phyloP scores from a whole-genome alignment of 306 rosid species.

The Styphnolobium japonicum region DNA sequence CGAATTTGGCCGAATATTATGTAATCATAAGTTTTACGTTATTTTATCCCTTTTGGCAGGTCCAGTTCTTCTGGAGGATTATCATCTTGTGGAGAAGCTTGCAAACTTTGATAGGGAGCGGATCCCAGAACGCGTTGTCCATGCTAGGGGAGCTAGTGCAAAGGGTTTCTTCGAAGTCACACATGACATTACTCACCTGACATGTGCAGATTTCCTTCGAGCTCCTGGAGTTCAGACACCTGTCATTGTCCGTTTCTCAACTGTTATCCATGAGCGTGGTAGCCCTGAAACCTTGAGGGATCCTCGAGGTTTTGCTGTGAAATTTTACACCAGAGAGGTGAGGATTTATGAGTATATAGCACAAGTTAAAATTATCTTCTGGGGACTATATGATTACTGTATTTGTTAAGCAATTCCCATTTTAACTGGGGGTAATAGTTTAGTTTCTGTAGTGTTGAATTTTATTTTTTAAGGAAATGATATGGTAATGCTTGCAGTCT shows the following conservation, averaged over 20 bases:
- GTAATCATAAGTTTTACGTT: not conserved
- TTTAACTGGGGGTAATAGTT: not conserved
- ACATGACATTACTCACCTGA: conserved; percentile 76
- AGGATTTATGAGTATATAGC: not conserved
- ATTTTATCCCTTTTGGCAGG: conserved; percentile 44
- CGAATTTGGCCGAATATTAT: not conserved
- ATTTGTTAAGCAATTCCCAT: not conserved
- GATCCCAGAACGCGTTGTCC: conserved; percentile 94
- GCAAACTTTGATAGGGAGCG: conserved; percentile 88
- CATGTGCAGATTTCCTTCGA: conserved; percentile 94
- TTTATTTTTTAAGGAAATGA: not conserved
- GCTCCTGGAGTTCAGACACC: conserved; percentile 98
- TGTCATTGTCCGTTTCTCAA: conserved; percentile 87
- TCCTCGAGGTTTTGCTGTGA: conserved; percentile 87
- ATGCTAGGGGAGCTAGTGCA: conserved; percentile 99
- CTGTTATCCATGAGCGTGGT: conserved; percentile 96
- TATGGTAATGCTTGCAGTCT: not conserved
- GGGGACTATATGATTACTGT: not conserved
- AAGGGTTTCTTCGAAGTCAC: conserved; percentile 99
- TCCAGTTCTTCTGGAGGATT: conserved; percentile 94
- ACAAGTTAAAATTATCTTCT: not conserved
- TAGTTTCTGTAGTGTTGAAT: not conserved
- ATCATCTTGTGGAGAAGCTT: conserved; percentile 88
- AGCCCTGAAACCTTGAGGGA: conserved; percentile 95
- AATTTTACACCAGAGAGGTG: conserved; percentile 92